These are phyloP conservation scores for Microbotryum intermedium DNA, from an alignment of 1,284 basidiomycete genomes.

Conservation along the genomic window DNA sequence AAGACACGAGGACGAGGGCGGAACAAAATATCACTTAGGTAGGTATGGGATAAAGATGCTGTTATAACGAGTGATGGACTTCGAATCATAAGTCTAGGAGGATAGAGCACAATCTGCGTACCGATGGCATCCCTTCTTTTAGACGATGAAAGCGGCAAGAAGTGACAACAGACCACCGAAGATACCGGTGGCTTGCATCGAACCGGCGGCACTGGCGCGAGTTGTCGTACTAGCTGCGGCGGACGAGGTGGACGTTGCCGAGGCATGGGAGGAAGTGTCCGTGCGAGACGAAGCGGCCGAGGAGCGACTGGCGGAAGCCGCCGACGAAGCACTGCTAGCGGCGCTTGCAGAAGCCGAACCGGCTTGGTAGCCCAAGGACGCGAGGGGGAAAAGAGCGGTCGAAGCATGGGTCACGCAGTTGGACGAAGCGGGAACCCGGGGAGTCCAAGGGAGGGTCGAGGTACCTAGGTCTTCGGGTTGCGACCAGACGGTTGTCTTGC, in stretches of 20 bases:
- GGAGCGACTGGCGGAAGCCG: conserved; percentile 33
- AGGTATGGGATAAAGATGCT: too few species aligned
- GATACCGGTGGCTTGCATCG: too few species aligned
- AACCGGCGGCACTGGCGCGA: too few species aligned
- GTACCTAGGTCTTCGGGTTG: conserved; percentile 50
- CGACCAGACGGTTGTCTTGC: conserved; percentile 13
- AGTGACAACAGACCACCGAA: too few species aligned
- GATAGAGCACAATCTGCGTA: too few species aligned
- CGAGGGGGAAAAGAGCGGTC: conserved; percentile 46
- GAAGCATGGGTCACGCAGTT: conserved; percentile 55
- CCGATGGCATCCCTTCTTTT: too few species aligned
- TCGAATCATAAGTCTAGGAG: too few species aligned
- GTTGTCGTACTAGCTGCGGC: too few species aligned
- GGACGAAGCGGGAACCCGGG: conserved; percentile 52
- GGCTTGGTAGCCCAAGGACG: conserved; percentile 17
- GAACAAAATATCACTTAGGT: too few species aligned
- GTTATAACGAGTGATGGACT: too few species aligned
- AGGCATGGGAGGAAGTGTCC: not conserved
- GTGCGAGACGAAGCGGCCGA: not conserved
- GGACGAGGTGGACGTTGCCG: conserved; percentile 1
- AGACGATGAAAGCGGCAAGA: too few species aligned
- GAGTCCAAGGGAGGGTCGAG: conserved; percentile 53
- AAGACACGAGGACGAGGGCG: too few species aligned
- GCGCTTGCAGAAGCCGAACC: conserved; percentile 1
- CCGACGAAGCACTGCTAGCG: conserved; percentile 29